These are phyloP conservation scores for Arctium lappa DNA, from an alignment of 129 eudicot species.

Conservation along the genomic window DNA sequence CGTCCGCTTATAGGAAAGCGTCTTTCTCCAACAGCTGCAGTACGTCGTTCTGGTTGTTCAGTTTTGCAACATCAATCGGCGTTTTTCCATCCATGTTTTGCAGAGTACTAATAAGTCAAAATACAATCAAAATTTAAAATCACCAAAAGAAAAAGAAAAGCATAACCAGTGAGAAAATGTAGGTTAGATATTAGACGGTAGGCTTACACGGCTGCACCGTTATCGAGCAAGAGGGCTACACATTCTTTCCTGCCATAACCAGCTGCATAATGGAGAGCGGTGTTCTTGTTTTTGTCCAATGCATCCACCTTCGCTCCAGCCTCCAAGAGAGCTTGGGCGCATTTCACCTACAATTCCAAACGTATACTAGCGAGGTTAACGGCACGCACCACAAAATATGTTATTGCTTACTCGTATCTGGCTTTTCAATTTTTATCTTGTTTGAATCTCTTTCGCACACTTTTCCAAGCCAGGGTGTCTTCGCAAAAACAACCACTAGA, in stretches of 20 bases:
- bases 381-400: no score
- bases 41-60: conserved; percentile 79
- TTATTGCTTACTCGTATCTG: no score
- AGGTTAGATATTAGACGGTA: not conserved
- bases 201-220: conserved; percentile 95
- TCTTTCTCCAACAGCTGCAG: conserved; percentile 85
- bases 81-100: conserved; percentile 95
- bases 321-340: conserved; percentile 81
- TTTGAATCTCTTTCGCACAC: no score
- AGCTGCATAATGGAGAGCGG: conserved; percentile 97
- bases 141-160: not conserved
- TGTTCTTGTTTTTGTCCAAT: conserved; percentile 92
- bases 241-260: conserved; percentile 96
- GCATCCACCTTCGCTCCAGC: conserved; percentile 99
- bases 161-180: not conserved
- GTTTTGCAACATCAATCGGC: conserved; percentile 88
- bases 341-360: conserved; percentile 53
- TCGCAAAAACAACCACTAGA: no score
- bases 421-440: no score
- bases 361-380: not conserved
- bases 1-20: conserved; percentile 60
- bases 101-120: conserved; percentile 50
- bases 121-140: not conserved
- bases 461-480: no score
- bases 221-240: conserved; percentile 77